Percentiles rank a stretch among this genome's conserved stretches.
phyloP scores from a whole-genome alignment of 23 red algal genomes.

The Chondrus crispus region DNA sequence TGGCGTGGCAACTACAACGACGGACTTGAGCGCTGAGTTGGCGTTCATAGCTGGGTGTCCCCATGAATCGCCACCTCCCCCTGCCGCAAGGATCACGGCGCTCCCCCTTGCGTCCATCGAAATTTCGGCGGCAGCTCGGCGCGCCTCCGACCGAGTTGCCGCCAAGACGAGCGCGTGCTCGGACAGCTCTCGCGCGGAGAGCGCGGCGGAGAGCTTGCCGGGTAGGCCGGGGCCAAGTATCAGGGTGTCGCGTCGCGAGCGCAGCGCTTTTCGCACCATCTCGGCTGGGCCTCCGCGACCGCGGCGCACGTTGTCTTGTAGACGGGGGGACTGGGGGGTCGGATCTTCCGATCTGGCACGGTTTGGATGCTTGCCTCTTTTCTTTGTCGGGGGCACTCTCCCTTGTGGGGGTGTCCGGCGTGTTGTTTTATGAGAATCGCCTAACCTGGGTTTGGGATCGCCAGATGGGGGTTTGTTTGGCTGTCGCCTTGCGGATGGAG shows the following conservation, averaged over 20 bases:
- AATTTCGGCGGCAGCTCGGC: slow-evolving; percentile 23
- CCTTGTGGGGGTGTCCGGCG: too few species aligned
- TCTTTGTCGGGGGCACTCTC: too few species aligned
- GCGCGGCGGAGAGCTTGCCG: slow-evolving; percentile 5
- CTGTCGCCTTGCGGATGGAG: too few species aligned
- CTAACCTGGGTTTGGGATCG: too few species aligned
- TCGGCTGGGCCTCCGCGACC: not conserved
- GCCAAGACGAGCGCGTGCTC: slow-evolving; percentile 49
- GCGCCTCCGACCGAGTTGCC: slow-evolving; percentile 16
- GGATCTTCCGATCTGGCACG: too few species aligned
- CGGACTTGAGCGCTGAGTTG: slow-evolving; percentile 33
- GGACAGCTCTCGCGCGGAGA: slow-evolving; percentile 20
- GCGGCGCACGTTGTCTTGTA: not conserved
- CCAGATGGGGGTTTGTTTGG: too few species aligned
- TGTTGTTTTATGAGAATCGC: too few species aligned
- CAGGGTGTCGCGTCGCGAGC: not conserved
- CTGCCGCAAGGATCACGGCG: slow-evolving; percentile 27
- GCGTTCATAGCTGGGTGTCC: slow-evolving; percentile 46
- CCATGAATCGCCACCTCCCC: not conserved
- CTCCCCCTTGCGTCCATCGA: not conserved
- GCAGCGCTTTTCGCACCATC: not conserved
- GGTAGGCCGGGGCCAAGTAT: not conserved
- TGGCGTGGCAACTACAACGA: slow-evolving; percentile 48
- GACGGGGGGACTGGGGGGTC: too few species aligned
- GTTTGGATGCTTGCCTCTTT: too few species aligned